Evolutionary conservation across 225 moss, liverwort and hornwort species (phyloP), one percentile per base, ranked within the genome.

Genomic region (Antitrichia curtipendula): DNA sequence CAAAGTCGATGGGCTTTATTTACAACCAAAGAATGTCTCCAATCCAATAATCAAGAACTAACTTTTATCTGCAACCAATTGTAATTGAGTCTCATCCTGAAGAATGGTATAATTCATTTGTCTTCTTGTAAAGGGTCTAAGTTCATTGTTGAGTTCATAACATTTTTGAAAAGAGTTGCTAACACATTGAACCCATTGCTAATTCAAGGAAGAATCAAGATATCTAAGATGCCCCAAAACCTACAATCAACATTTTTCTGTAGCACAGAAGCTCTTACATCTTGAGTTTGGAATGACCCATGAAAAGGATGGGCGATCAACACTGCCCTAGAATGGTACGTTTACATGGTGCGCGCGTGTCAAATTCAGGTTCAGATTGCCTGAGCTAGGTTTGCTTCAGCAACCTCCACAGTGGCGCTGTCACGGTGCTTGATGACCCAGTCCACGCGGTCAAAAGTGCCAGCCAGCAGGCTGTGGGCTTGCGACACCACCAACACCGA

Each of bases 401-500:
- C 92, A 64, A 92, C 72, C 83, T 92, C 90, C 58, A 94, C 91
- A 31, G 88, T 92, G 49, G 93, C 96, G 79, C 91, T 92, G 81
- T 96, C 97, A 82, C 93, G 95, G 53, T 97, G 95, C 94, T 98
- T 98, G 83, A 95, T 93, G 58, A 98, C 95, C 90, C 97, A 91
- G 87, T 98, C 98, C 82, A 98, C 97, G 65, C 90, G 90, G 91
- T 98, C 97, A 83, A 98, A 96, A 76, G 94, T 87, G 77, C 96
- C 95, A 49, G 98, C 94, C 60, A 98, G 91, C 70, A 97, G 90
- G 60, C 96, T 96, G 60, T 96, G 95, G 23, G 97, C 96, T 93
- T 98, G 98, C 52, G 97, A 98, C 41, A 98, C 98, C 54, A 98
- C 91, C 81, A 98, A 85, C 85, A 98, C 95, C 49, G 96, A 96